phyloP scores from a whole-genome alignment of 2,329 filamentous ascomycete genomes.

The Diaporthe vaccinii region DNA sequence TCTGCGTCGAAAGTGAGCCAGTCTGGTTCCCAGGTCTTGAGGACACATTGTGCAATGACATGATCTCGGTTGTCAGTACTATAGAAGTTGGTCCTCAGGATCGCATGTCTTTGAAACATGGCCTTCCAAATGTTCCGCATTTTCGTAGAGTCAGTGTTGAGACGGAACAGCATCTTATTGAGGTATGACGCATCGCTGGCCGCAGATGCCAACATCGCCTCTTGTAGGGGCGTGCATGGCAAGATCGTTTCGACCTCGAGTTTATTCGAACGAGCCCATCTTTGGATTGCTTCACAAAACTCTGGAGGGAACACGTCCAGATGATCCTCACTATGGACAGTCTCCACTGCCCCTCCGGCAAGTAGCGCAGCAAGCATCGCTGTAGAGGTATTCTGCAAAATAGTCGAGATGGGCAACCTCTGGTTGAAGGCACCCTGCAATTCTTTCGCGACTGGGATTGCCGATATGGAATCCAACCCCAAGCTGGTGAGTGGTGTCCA shows the following conservation, averaged over 20 bases:
- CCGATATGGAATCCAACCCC: constrained; percentile 86
- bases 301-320: constrained; percentile 47
- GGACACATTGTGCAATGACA: constrained; percentile 80
- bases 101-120: constrained; percentile 77
- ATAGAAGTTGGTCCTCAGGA: constrained; percentile 83
- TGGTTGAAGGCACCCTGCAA: constrained; percentile 62
- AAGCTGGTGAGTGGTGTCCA: constrained; percentile 83
- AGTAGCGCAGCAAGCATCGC: constrained; percentile 66
- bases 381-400: constrained; percentile 79
- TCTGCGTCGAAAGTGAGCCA: constrained; percentile 56
- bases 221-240: constrained; percentile 89
- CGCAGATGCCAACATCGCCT: constrained; percentile 82
- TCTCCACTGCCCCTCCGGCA: neutral
- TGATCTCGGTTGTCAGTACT: constrained; percentile 71
- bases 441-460: constrained; percentile 75
- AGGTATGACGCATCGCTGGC: constrained; percentile 70
- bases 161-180: constrained; percentile 77
- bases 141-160: constrained; percentile 62
- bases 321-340: neutral
- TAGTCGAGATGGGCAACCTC: constrained; percentile 74
- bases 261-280: constrained; percentile 50
- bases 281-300: constrained; percentile 47
- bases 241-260: constrained; percentile 68
- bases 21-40: constrained; percentile 59
- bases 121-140: constrained; percentile 73